A percentile compares a stretch with the other conserved stretches of the same genome.
Conservation (phyloP, 2,329 filamentous ascomycete species). For the Claviceps digitariae region DNA sequence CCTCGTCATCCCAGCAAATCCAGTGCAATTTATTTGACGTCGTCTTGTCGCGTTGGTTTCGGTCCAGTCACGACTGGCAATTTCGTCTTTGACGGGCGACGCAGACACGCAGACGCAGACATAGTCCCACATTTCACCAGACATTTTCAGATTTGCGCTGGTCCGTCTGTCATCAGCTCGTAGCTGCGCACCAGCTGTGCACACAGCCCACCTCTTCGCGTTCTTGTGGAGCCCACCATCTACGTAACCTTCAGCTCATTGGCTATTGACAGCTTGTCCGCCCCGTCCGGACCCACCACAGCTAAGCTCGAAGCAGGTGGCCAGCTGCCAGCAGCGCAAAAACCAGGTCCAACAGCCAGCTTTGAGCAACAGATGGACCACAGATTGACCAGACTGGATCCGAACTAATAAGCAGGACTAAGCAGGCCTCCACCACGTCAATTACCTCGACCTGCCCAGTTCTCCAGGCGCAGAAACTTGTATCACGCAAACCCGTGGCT, state of each 20-base stretch:
- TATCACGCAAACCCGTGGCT: conserved; percentile 13
- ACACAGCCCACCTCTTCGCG: not conserved
- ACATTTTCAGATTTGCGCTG: not conserved
- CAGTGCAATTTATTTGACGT: not conserved
- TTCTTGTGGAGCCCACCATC: not conserved
- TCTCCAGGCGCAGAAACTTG: conserved; percentile 9
- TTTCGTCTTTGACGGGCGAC: not conserved
- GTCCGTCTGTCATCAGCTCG: no score
- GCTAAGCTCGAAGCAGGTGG: not conserved
- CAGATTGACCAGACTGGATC: not conserved
- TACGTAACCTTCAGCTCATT: not conserved
- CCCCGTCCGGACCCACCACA: not conserved
- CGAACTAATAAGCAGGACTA: not conserved
- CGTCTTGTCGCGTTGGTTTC: not conserved
- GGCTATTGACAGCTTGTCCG: not conserved
- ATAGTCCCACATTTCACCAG: not conserved
- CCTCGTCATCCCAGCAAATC: no score
- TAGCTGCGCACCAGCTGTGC: not conserved
- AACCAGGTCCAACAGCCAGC: no score
- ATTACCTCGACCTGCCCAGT: conserved; percentile 6
- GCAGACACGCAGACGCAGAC: not conserved
- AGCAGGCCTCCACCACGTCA: conserved; percentile 1
- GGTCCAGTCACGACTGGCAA: not conserved
- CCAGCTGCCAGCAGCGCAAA: not conserved
- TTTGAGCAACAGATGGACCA: no score